Evolutionary conservation across 495 filamentous ascomycete genomes (phyloP).

Genomic region (Amorphotheca resinae): DNA sequence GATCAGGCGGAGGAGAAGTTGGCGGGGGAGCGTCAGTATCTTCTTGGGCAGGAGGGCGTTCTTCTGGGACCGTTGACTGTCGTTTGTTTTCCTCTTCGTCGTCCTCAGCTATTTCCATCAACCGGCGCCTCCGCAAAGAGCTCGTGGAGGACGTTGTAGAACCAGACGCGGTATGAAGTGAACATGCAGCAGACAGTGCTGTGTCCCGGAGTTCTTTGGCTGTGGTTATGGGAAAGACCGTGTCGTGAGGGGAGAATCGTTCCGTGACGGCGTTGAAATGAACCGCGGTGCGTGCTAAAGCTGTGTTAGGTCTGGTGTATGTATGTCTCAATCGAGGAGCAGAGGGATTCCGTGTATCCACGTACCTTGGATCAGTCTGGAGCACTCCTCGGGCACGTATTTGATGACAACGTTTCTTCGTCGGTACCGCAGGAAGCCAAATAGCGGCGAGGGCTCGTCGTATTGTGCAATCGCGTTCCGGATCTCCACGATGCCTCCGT

Average conservation of each 20-base stretch:
- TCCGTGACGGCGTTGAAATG: slow-evolving; percentile 83
- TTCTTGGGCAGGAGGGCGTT: slow-evolving; percentile 15
- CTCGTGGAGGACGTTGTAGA: slow-evolving; percentile 79
- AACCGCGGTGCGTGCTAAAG: slow-evolving; percentile 79
- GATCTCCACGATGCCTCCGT: slow-evolving; percentile 74
- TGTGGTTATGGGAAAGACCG: slow-evolving; percentile 56
- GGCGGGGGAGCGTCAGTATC: slow-evolving; percentile 8
- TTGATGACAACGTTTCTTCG: slow-evolving; percentile 85
- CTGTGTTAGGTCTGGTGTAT: too few relatives aligned
- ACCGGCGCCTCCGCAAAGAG: slow-evolving; percentile 57
- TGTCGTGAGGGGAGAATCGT: slow-evolving; percentile 78
- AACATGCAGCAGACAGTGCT: slow-evolving; percentile 76
- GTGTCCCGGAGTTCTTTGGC: slow-evolving; percentile 77
- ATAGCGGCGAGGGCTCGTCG: slow-evolving; percentile 73
- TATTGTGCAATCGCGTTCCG: slow-evolving; percentile 66
- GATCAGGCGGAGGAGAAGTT: neutral
- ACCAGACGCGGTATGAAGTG: slow-evolving; percentile 76
- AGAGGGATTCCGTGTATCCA: too few relatives aligned
- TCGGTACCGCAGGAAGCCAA: slow-evolving; percentile 82
- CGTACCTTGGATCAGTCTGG: slow-evolving; percentile 80
- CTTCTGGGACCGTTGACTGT: slow-evolving; percentile 25
- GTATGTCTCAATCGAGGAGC: too few relatives aligned
- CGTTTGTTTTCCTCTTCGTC: slow-evolving; percentile 42
- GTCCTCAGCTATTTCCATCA: slow-evolving; percentile 90
- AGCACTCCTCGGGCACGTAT: slow-evolving; percentile 82